A percentile compares a stretch with the other conserved stretches of the same genome.
Evolutionary conservation across 352 stramenopile species (phyloP).

Genomic region (Pythium scleroteichum): DNA sequence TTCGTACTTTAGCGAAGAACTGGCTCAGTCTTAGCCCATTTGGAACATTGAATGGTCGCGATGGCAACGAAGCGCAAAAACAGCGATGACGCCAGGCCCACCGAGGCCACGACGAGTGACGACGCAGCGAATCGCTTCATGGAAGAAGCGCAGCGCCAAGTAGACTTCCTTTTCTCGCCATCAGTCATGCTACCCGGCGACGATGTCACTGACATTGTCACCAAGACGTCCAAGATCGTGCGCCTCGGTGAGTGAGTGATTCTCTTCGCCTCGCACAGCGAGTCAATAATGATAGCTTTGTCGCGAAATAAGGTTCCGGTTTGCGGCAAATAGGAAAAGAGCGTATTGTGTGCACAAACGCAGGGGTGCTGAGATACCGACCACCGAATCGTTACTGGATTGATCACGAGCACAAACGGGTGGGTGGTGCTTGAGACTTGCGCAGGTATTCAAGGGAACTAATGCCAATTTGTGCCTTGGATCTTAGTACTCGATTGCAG

Average conservation of each 20-base stretch:
- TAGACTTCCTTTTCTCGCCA: conserved; percentile 80
- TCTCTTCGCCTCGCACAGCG: background rate
- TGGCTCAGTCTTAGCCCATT: background rate
- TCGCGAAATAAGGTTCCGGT: conserved; percentile 47
- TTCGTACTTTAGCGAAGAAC: conserved; percentile 27
- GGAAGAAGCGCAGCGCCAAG: conserved; percentile 67
- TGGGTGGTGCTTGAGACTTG: conserved; percentile 32
- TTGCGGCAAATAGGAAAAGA: conserved; percentile 55
- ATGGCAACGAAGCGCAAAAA: conserved; percentile 61
- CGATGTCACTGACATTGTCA: conserved; percentile 77
- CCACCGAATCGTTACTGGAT: conserved; percentile 90
- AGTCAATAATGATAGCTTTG: background rate
- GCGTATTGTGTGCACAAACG: conserved; percentile 76
- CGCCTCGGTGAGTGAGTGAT: conserved; percentile 50
- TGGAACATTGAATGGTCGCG: conserved; percentile 21
- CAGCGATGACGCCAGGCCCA: conserved; percentile 18
- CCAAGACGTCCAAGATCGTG: conserved; percentile 66
- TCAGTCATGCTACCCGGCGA: conserved; percentile 74
- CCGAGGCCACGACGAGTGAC: conserved; percentile 22
- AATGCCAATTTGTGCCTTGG: background rate
- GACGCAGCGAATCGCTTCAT: conserved; percentile 60
- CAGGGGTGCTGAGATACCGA: conserved; percentile 82
- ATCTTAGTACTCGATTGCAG: conserved; percentile 60
- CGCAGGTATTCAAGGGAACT: background rate
- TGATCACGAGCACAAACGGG: conserved; percentile 85